These are phyloP conservation scores for Suillus alpinus DNA, from an alignment of 768 basidiomycete species.

Conservation along the genomic window DNA sequence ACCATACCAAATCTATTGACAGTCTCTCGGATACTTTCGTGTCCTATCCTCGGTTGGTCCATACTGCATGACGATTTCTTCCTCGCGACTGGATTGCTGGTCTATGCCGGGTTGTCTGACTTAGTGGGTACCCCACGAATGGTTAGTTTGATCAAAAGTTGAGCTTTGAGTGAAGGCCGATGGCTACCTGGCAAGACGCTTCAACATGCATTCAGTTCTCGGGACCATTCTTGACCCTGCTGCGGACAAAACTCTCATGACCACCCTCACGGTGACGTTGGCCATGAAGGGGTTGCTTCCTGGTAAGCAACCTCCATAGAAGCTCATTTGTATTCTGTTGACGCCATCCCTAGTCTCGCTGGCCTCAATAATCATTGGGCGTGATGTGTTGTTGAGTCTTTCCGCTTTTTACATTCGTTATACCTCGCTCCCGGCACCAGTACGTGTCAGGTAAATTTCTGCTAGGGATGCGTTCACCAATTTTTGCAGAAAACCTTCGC, in stretches of 20 bases:
- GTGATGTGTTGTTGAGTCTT: slow-evolving; percentile 82
- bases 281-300: slow-evolving; percentile 84
- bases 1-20: slow-evolving; percentile 93
- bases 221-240: slow-evolving; percentile 96
- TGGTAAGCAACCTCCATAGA: slow-evolving; percentile 42
- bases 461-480: neutral
- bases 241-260: slow-evolving; percentile 95
- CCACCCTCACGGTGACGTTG: slow-evolving; percentile 85
- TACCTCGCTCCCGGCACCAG: slow-evolving; percentile 83
- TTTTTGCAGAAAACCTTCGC: slow-evolving; percentile 74
- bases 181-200: slow-evolving; percentile 85
- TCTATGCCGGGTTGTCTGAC: slow-evolving; percentile 92
- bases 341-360: slow-evolving; percentile 63
- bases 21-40: slow-evolving; percentile 80
- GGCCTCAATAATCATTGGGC: slow-evolving; percentile 81
- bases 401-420: slow-evolving; percentile 94
- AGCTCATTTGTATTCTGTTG: neutral
- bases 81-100: slow-evolving; percentile 78
- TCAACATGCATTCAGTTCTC: slow-evolving; percentile 85
- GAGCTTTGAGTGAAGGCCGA: slow-evolving; percentile 59
- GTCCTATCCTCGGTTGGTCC: slow-evolving; percentile 89
- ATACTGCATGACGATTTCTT: slow-evolving; percentile 79
- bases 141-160: slow-evolving; percentile 8
- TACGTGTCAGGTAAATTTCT: slow-evolving; percentile 27
- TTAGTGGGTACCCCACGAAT: slow-evolving; percentile 51